These are phyloP conservation scores for Quercus dentata DNA, from an alignment of 306 rosid genomes.

Conservation along the genomic window DNA sequence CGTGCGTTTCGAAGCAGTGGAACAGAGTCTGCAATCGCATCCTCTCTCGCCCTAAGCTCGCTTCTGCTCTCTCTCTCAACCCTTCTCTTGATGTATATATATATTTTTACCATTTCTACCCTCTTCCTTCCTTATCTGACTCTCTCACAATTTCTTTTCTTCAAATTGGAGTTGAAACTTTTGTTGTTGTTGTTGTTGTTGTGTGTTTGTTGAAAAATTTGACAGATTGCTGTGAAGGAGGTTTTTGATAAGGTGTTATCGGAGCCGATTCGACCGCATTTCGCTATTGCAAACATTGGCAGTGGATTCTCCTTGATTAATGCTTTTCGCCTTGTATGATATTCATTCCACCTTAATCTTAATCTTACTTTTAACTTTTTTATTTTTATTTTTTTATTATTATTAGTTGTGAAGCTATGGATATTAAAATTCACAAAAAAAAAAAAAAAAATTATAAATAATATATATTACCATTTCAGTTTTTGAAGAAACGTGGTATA, in stretches of 20 bases:
- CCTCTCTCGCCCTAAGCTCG: slow-evolving; percentile 60
- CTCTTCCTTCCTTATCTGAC: neutral
- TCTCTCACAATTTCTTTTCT: neutral
- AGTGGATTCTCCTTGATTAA: slow-evolving; percentile 30
- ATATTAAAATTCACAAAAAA: no score
- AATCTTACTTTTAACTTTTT: no score
- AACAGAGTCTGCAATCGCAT: slow-evolving; percentile 43
- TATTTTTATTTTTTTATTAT: no score
- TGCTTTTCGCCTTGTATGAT: slow-evolving; percentile 23
- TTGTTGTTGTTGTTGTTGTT: no score
- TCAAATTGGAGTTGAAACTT: neutral
- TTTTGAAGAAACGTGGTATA: no score
- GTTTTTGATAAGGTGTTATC: slow-evolving; percentile 34
- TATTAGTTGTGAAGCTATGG: no score
- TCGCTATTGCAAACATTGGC: slow-evolving; percentile 34
- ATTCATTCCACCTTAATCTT: neutral
- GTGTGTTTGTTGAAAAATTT: neutral
- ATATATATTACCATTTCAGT: no score
- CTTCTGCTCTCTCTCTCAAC: slow-evolving; percentile 68
- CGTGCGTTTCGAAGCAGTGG: slow-evolving; percentile 68
- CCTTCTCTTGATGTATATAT: slow-evolving; percentile 36
- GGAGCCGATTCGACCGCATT: slow-evolving; percentile 44
- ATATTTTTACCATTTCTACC: neutral
- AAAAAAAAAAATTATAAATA: no score
- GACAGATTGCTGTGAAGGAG: slow-evolving; percentile 40